Conservation (phyloP, 805 yeast genomes). For the Myxozyma neglecta region DNA sequence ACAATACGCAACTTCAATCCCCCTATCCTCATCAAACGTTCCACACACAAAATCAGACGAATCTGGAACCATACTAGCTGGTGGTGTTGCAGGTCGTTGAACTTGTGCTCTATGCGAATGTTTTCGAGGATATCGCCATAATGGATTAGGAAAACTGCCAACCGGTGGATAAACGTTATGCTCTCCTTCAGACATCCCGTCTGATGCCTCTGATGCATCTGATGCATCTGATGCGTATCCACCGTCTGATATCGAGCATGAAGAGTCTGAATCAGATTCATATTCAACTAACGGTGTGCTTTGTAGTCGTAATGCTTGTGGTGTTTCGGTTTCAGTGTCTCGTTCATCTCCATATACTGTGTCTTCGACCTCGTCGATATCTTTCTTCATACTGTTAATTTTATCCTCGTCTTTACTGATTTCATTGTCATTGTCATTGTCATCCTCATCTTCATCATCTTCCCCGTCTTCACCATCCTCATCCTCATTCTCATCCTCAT, state of each 20-base stretch:
- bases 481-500: conserved; percentile 12
- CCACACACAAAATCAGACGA: conserved; percentile 36
- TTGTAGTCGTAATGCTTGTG: conserved; percentile 12
- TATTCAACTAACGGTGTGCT: conserved; percentile 18
- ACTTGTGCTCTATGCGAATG: conserved; percentile 1
- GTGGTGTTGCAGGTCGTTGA: conserved; percentile 33
- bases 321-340: background rate
- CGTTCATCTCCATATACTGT: background rate
- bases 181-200: background rate
- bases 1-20: conserved; percentile 33
- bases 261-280: conserved; percentile 13
- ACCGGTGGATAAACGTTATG: conserved; percentile 1
- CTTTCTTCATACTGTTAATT: background rate
- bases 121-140: background rate
- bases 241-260: conserved; percentile 19
- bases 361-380: conserved; percentile 3
- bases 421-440: conserved; percentile 3
- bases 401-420: background rate
- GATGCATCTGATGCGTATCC: conserved; percentile 30
- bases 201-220: conserved; percentile 15
- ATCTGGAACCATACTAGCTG: conserved; percentile 33
- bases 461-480: conserved; percentile 19
- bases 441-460: conserved; percentile 3
- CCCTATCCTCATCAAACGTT: conserved; percentile 34
- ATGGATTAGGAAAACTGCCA: conserved; percentile 5